A percentile compares a stretch with the other conserved stretches of the same genome.
Conservation (phyloP, 2,329 filamentous ascomycete species). For the Colletotrichum sp. region DNA sequence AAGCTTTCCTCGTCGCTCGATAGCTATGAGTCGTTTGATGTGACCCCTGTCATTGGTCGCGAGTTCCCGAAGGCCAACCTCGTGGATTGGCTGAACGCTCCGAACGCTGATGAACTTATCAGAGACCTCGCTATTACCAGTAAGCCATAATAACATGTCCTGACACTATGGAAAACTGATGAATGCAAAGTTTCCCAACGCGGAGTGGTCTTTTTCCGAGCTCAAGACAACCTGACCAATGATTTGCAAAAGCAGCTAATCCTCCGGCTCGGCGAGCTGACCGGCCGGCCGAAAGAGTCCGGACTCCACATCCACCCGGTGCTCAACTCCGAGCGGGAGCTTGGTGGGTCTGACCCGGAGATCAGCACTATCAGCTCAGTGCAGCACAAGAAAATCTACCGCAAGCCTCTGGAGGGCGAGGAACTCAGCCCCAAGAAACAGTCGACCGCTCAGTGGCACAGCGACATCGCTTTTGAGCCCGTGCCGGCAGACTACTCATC, state of each 20-base stretch:
- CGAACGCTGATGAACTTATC: slow-evolving; percentile 60
- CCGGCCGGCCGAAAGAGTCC: slow-evolving; percentile 62
- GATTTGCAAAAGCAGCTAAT: slow-evolving; percentile 66
- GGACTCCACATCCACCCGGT: slow-evolving; percentile 66
- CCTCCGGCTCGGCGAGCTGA: slow-evolving; percentile 62
- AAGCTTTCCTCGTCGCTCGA: slow-evolving; percentile 44
- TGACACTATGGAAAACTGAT: not conserved
- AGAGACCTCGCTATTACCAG: slow-evolving; percentile 67
- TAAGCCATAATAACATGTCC: slow-evolving; percentile 29
- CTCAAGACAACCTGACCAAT: slow-evolving; percentile 61
- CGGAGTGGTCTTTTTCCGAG: slow-evolving; percentile 69
- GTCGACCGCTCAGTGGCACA: slow-evolving; percentile 40
- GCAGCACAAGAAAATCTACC: slow-evolving; percentile 46
- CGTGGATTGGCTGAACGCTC: slow-evolving; percentile 57
- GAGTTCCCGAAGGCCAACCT: slow-evolving; percentile 58
- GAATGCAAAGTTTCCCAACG: slow-evolving; percentile 58
- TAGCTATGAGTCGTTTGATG: slow-evolving; percentile 49
- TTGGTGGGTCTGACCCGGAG: slow-evolving; percentile 56
- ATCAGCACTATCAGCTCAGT: slow-evolving; percentile 66
- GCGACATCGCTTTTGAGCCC: slow-evolving; percentile 66
- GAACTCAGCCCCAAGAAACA: slow-evolving; percentile 37
- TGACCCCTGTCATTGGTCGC: slow-evolving; percentile 60
- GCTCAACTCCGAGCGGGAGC: slow-evolving; percentile 57
- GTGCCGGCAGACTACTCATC: slow-evolving; percentile 65
- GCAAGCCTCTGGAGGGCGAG: slow-evolving; percentile 20